These are phyloP conservation scores for Lipomyces chichibuensis DNA, from an alignment of 805 yeast genomes.

Conservation along the genomic window DNA sequence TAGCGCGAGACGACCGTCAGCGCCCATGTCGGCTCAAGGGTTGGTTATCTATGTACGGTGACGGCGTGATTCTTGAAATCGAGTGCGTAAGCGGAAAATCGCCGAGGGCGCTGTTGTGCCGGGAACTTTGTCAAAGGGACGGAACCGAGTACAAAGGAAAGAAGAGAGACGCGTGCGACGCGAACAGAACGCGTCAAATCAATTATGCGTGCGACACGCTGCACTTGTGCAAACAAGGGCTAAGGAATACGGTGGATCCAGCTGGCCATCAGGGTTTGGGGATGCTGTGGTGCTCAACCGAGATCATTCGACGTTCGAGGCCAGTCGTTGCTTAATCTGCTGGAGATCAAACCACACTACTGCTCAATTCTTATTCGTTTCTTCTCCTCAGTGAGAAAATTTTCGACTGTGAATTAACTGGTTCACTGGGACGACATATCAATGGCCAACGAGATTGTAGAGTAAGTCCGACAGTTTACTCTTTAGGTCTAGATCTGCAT, in stretches of 20 bases:
- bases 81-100: neutral
- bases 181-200: neutral
- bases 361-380: neutral
- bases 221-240: too few species aligned
- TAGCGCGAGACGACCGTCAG: slow-evolving; percentile 42
- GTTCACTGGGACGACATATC: neutral
- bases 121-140: neutral
- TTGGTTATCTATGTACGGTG: neutral
- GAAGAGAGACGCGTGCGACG: neutral
- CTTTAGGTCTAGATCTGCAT: neutral
- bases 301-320: too few species aligned
- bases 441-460: slow-evolving; percentile 33
- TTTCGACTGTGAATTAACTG: neutral
- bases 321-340: neutral
- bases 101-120: neutral
- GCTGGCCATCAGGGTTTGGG: too few species aligned
- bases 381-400: neutral
- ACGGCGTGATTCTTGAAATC: neutral
- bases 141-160: neutral
- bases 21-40: neutral
- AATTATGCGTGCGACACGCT: neutral
- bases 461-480: slow-evolving; percentile 16
- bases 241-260: too few species aligned
- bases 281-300: too few species aligned
- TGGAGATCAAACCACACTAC: neutral